phyloP scores from a whole-genome alignment of 192 early-diverging fungal species.

The Dissophora globulifera region DNA sequence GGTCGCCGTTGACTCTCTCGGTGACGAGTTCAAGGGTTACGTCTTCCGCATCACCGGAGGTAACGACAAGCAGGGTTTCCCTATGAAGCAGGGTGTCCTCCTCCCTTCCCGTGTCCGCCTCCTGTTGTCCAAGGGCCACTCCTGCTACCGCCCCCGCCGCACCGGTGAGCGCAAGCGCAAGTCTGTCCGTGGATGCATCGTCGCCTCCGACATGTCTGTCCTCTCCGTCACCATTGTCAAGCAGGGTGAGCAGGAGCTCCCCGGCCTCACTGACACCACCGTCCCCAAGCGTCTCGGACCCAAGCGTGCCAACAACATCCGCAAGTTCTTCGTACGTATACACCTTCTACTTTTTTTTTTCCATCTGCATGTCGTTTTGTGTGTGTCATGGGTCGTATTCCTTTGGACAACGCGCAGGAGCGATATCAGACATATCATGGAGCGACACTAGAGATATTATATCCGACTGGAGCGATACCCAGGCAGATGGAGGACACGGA shows the following conservation, averaged over 20 bases:
- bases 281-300: conserved; percentile 98
- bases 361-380: neutral
- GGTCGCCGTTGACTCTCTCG: conserved; percentile 93
- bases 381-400: too few relatives aligned
- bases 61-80: conserved; percentile 99
- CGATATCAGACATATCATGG: too few relatives aligned
- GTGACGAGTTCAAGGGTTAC: conserved; percentile 99
- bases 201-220: conserved; percentile 92
- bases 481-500: too few relatives aligned
- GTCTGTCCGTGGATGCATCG: conserved; percentile 99
- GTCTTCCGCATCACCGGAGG: conserved; percentile 99
- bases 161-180: conserved; percentile 99
- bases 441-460: too few relatives aligned
- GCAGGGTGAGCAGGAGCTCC: conserved; percentile 96
- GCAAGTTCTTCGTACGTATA: conserved; percentile 92
- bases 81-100: conserved; percentile 99
- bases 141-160: conserved; percentile 97
- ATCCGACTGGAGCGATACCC: too few relatives aligned
- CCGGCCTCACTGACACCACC: conserved; percentile 92
- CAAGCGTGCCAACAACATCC: conserved; percentile 98
- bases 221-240: conserved; percentile 95
- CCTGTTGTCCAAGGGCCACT: conserved; percentile 93
- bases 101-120: conserved; percentile 79
- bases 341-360: neutral
- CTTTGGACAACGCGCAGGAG: too few relatives aligned